Percentiles rank a stretch among this genome's conserved stretches.
These are phyloP conservation scores for Asparagopsis taxiformis DNA, from an alignment of 31 red algal genomes.

Conservation along the genomic window DNA sequence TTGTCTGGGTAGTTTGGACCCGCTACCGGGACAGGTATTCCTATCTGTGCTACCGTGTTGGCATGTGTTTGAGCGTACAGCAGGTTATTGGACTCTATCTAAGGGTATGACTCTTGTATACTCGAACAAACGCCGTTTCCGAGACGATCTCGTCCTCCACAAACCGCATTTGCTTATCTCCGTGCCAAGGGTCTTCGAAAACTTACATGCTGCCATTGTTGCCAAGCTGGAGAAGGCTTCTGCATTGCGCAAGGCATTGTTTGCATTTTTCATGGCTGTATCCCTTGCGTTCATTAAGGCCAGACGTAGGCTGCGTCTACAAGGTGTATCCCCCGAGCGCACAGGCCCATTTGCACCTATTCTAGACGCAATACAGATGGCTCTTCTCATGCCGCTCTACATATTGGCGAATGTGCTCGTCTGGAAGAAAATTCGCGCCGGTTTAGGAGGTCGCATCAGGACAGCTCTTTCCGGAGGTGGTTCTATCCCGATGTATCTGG, in stretches of 20 bases:
- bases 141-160: constrained; percentile 74
- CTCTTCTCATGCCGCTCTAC: constrained; percentile 69
- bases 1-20: constrained; percentile 47
- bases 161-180: constrained; percentile 81
- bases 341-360: constrained; percentile 13
- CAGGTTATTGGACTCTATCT: constrained; percentile 63
- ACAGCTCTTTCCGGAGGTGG: constrained; percentile 84
- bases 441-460: constrained; percentile 64
- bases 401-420: constrained; percentile 62
- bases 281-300: constrained; percentile 23
- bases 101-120: constrained; percentile 82
- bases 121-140: constrained; percentile 79
- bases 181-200: constrained; percentile 95
- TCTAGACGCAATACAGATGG: constrained; percentile 23
- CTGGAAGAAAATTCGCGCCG: constrained; percentile 78
- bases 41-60: constrained; percentile 93
- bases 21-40: constrained; percentile 74
- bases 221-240: constrained; percentile 44
- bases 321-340: background rate
- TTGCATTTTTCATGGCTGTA: constrained; percentile 47
- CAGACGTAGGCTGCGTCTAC: constrained; percentile 28
- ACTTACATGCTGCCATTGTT: constrained; percentile 63
- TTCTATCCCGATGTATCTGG: constrained; percentile 82
- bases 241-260: constrained; percentile 30
- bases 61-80: constrained; percentile 93